phyloP scores from a whole-genome alignment of 2,329 filamentous ascomycete genomes.

The Botrytis galanthina region DNA sequence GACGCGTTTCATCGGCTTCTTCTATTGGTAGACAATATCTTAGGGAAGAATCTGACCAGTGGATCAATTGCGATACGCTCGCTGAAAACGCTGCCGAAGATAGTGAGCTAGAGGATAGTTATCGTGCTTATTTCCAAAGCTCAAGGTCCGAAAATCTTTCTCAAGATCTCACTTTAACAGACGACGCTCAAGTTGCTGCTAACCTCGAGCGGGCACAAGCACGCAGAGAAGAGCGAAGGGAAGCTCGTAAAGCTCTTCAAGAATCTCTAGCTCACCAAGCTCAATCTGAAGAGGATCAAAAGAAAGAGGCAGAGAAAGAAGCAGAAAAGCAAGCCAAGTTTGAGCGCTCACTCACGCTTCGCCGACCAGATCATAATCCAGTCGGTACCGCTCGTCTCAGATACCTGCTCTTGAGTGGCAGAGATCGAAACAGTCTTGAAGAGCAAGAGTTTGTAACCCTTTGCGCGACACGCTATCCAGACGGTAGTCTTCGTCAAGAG shows the following conservation, averaged over 20 bases:
- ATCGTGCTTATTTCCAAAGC: not conserved
- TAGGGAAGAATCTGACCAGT: not conserved
- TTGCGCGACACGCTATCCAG: not conserved
- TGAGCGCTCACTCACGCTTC: not conserved
- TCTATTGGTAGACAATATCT: not conserved
- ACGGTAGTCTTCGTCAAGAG: not conserved
- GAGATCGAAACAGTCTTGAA: not conserved
- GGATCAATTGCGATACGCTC: constrained; percentile 12
- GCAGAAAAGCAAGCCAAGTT: not conserved
- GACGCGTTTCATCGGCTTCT: not conserved
- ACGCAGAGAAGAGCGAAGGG: not conserved
- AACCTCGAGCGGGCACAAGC: not conserved
- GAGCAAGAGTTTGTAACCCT: not conserved
- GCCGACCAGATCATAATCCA: not conserved
- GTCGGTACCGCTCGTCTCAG: not conserved
- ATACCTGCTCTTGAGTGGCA: not conserved
- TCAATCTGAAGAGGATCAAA: not conserved
- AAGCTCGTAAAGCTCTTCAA: not conserved
- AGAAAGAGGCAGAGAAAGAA: not conserved
- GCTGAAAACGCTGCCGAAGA: not conserved
- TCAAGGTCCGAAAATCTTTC: not conserved
- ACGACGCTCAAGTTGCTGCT: not conserved
- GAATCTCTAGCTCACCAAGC: not conserved
- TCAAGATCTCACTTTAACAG: not conserved
- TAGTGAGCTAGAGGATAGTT: not conserved